Percentiles rank a stretch among this genome's conserved stretches.
Conservation (phyloP, 805 yeast species). For the Huiozyma naganishii region DNA sequence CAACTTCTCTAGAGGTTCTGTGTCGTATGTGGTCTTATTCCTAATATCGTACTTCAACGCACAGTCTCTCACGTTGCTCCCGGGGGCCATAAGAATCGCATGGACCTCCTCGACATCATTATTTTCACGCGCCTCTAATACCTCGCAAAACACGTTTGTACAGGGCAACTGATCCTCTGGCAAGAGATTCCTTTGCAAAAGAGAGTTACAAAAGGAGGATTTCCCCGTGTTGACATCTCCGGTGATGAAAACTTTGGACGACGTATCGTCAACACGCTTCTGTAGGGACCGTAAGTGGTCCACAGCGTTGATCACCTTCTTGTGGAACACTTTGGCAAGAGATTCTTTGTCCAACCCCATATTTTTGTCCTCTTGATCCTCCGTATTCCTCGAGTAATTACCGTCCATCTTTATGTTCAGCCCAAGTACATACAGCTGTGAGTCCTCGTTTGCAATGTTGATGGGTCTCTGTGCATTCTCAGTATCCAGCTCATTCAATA, state of each 20-base stretch:
- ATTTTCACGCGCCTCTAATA: constrained; percentile 72
- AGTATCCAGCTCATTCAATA: constrained; percentile 38
- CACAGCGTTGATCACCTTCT: constrained; percentile 51
- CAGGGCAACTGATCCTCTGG: constrained; percentile 99
- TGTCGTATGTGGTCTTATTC: constrained; percentile 58
- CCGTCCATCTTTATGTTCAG: constrained; percentile 22
- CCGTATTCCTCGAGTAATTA: constrained; percentile 4
- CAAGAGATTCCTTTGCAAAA: constrained; percentile 61
- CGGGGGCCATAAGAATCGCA: constrained; percentile 56
- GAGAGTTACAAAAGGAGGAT: constrained; percentile 88
- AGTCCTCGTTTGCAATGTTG: constrained; percentile 36
- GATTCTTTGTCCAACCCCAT: constrained; percentile 55
- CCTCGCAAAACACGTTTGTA: constrained; percentile 92
- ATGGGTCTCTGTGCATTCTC: constrained; percentile 56
- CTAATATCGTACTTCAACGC: constrained; percentile 26
- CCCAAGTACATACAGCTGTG: constrained; percentile 19
- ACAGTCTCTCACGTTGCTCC: constrained; percentile 19
- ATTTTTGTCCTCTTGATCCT: constrained; percentile 25
- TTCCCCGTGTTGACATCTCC: constrained; percentile 97
- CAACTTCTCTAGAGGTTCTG: constrained; percentile 43
- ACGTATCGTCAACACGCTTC: constrained; percentile 80
- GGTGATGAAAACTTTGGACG: constrained; percentile 89
- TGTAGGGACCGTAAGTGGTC: constrained; percentile 62
- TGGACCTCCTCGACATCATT: constrained; percentile 80
- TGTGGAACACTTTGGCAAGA: constrained; percentile 56